A percentile compares a stretch with the other conserved stretches of the same genome.
These are phyloP conservation scores for Globisporangium cylindrosporum DNA, from an alignment of 352 stramenopile genomes.

Conservation along the genomic window DNA sequence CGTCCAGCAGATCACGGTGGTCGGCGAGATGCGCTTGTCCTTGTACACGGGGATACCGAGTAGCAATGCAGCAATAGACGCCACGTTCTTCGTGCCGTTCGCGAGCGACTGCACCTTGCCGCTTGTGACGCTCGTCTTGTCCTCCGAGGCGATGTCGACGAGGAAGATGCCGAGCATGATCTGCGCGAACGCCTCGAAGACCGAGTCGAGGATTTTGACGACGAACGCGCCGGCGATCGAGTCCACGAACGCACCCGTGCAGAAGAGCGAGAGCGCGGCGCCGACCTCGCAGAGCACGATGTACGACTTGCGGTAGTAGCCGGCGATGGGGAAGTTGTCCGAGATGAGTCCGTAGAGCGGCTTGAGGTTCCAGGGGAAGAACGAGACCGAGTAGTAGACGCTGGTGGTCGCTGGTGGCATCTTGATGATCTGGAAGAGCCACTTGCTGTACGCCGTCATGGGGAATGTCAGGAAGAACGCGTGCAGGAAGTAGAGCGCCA, in stretches of 20 bases:
- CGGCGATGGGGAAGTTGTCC: conserved; percentile 67
- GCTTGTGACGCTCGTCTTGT: conserved; percentile 55
- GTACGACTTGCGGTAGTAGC: conserved; percentile 82
- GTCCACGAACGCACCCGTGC: conserved; percentile 50
- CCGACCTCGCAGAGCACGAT: conserved; percentile 69
- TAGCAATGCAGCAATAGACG: conserved; percentile 58
- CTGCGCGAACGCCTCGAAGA: conserved; percentile 76
- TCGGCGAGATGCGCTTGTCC: conserved; percentile 45
- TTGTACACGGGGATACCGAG: conserved; percentile 67
- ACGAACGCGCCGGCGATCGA: conserved; percentile 60
- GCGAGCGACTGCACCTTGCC: conserved; percentile 64
- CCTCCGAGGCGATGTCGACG: conserved; percentile 54
- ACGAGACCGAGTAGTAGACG: conserved; percentile 80
- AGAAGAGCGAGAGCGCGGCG: conserved; percentile 49
- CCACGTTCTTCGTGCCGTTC: conserved; percentile 65
- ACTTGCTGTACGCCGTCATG: conserved; percentile 71
- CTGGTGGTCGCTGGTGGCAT: conserved; percentile 75
- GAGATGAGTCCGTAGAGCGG: conserved; percentile 77
- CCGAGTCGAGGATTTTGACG: conserved; percentile 64
- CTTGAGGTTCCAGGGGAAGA: conserved; percentile 88
- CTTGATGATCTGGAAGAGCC: conserved; percentile 74
- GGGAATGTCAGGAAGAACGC: conserved; percentile 75
- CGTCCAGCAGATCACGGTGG: conserved; percentile 64
- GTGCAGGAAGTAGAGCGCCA: conserved; percentile 80
- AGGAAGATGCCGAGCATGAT: conserved; percentile 82